These are phyloP conservation scores for Claviceps sp. DNA, from an alignment of 2,329 filamentous ascomycete genomes.

Conservation along the genomic window DNA sequence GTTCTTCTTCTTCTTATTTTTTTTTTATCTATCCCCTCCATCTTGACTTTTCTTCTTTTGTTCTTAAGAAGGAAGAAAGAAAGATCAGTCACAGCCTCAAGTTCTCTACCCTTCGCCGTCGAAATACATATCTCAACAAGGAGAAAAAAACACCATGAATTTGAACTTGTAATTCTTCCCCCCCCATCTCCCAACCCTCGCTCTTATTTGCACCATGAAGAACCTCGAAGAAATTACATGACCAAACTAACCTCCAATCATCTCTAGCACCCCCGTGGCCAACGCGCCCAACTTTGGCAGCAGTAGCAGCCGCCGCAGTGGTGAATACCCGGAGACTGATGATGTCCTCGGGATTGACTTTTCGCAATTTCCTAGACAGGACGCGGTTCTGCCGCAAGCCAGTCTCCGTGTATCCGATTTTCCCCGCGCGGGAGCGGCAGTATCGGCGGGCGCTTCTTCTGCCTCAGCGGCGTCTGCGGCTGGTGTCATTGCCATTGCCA, in stretches of 20 bases:
- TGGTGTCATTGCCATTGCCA: no score
- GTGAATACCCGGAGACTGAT: conserved; percentile 1
- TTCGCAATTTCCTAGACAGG: background rate
- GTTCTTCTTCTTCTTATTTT: background rate
- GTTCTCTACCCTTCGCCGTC: no score
- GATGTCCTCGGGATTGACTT: conserved; percentile 3
- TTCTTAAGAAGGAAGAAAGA: no score
- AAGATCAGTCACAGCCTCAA: no score
- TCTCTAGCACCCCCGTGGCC: conserved; percentile 2
- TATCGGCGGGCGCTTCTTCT: background rate
- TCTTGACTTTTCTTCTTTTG: no score
- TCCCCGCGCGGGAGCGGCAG: background rate
- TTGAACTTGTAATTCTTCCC: no score
- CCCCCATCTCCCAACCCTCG: no score
- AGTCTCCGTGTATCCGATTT: background rate
- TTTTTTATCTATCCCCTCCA: no score
- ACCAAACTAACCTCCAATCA: background rate
- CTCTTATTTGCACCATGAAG: no score
- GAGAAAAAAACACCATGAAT: background rate
- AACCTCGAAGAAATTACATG: background rate
- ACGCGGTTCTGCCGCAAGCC: background rate
- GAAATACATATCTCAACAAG: no score
- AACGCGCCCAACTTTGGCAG: conserved; percentile 1
- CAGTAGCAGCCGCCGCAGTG: background rate
- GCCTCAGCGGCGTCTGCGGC: no score